Evolutionary conservation across 495 filamentous ascomycete genomes (phyloP).

Genomic region (Hyaloscypha bicolor): DNA sequence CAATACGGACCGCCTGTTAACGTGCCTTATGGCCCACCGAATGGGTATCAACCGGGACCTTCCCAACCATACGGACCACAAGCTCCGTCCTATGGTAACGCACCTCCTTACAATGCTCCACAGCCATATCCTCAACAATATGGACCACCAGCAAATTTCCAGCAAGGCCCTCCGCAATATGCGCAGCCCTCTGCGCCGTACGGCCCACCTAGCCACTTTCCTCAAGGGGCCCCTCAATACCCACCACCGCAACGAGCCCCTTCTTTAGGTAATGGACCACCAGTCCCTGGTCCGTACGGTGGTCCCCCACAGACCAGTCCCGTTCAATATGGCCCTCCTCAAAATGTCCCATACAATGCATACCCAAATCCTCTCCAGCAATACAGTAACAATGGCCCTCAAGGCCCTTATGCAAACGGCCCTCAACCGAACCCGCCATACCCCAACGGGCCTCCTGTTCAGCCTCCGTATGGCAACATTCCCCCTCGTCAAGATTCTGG

Average conservation of each 20-base stretch:
- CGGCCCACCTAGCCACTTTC: constrained; percentile 4
- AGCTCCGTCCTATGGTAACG: constrained; percentile 14
- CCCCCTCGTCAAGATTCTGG: constrained; percentile 34
- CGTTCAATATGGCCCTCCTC: constrained; percentile 21
- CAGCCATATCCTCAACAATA: constrained; percentile 14
- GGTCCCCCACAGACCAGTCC: constrained; percentile 4
- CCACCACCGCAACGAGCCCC: constrained; percentile 7
- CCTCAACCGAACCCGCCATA: constrained; percentile 9
- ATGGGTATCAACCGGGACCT: constrained; percentile 11
- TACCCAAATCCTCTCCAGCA: constrained; percentile 8
- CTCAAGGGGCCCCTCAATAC: constrained; percentile 13
- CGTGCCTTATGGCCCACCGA: constrained; percentile 10
- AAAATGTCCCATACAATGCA: neutral
- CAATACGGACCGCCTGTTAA: constrained; percentile 15
- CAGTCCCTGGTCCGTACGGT: neutral
- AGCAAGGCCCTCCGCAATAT: constrained; percentile 20
- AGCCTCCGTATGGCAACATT: constrained; percentile 15
- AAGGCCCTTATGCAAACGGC: constrained; percentile 5
- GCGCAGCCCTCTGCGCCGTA: constrained; percentile 2
- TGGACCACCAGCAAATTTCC: constrained; percentile 5
- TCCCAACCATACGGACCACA: constrained; percentile 10
- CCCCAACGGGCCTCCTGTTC: constrained; percentile 10
- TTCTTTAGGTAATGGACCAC: constrained; percentile 11
- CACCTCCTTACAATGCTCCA: constrained; percentile 15
- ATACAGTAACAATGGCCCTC: constrained; percentile 3